Conservation (phyloP, 306 rosid species). For the Castanopsis chinensis region DNA sequence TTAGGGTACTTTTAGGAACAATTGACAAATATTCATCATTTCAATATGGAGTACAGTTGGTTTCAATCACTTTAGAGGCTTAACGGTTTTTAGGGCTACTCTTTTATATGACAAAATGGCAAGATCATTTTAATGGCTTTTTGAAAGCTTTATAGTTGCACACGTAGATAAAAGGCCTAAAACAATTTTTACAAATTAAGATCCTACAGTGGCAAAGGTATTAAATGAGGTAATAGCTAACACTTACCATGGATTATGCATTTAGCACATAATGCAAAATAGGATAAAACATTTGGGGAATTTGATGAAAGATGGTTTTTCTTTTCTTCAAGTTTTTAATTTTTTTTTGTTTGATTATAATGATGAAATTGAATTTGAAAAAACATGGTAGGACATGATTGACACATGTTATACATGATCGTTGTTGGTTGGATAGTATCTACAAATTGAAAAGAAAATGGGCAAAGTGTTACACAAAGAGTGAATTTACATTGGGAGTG, state of each 20-base stretch:
- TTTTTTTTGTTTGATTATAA: neutral
- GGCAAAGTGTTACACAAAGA: neutral
- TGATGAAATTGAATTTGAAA: neutral
- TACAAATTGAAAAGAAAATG: neutral
- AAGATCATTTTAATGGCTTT: no score
- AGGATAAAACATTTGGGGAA: neutral
- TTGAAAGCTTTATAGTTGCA: no score
- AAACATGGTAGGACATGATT: neutral
- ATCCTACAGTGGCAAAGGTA: no score
- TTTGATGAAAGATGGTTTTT: neutral
- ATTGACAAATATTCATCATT: neutral
- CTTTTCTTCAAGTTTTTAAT: neutral
- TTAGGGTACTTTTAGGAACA: neutral
- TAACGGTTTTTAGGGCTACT: neutral
- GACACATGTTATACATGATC: neutral
- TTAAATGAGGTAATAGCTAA: neutral
- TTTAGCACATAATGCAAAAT: slow-evolving; percentile 3
- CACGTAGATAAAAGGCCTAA: no score
- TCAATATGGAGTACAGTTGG: neutral
- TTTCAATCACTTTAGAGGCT: neutral
- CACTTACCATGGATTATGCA: neutral
- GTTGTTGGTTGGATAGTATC: neutral
- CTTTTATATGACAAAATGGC: no score
- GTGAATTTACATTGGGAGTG: no score
- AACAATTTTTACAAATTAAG: no score